Conservation (phyloP, 2,329 filamentous ascomycete species). For the Lachnellula occidentalis region DNA sequence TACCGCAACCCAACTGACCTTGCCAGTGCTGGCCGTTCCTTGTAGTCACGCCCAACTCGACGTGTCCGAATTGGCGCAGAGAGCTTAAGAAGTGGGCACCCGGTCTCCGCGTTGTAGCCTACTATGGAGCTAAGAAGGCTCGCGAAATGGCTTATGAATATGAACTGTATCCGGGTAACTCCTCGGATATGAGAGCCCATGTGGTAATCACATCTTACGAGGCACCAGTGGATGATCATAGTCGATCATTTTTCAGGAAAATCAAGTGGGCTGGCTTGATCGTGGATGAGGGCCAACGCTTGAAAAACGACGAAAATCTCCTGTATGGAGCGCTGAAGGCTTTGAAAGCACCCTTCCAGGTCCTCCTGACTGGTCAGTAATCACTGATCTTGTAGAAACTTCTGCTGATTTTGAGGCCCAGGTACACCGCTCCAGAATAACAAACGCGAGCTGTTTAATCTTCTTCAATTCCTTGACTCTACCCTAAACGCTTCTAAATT, state of each 20-base stretch:
- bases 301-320: conserved; percentile 87
- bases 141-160: conserved; percentile 74
- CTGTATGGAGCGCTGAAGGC: conserved; percentile 70
- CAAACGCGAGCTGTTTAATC: conserved; percentile 87
- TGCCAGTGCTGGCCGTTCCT: conserved; percentile 84
- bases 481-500: conserved; percentile 63
- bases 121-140: conserved; percentile 72
- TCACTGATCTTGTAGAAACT: not conserved
- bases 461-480: conserved; percentile 87
- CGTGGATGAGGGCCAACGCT: conserved; percentile 88
- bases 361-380: conserved; percentile 65
- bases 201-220: conserved; percentile 95
- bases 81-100: conserved; percentile 95
- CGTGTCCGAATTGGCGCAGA: conserved; percentile 94
- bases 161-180: conserved; percentile 71
- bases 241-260: conserved; percentile 57
- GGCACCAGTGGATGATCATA: conserved; percentile 69
- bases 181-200: conserved; percentile 72
- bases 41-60: conserved; percentile 89
- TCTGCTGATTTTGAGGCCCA: conserved; percentile 17
- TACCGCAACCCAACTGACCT: conserved; percentile 41
- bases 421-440: conserved; percentile 92
- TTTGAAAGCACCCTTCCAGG: conserved; percentile 74
- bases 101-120: conserved; percentile 80
- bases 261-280: conserved; percentile 84